phyloP scores from a whole-genome alignment of 495 filamentous ascomycete genomes.

The Daldinia grandis region DNA sequence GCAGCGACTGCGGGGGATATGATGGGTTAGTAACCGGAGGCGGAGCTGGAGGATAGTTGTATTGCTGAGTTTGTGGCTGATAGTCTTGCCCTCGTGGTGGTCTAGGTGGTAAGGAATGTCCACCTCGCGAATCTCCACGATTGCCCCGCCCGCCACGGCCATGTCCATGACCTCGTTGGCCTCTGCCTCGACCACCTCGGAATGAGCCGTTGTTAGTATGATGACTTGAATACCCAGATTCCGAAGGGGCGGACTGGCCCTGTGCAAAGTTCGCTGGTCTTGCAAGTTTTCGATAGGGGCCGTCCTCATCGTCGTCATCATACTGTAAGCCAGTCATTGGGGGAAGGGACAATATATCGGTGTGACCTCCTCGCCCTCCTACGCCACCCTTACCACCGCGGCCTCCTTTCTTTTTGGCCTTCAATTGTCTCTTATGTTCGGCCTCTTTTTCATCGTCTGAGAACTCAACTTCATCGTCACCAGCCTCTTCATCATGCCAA shows the following conservation, averaged over 20 bases:
- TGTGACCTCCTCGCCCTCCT: constrained; percentile 44
- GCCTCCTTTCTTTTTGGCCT: constrained; percentile 66
- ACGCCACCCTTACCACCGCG: constrained; percentile 48
- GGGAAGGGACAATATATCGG: constrained; percentile 50
- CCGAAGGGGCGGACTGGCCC: constrained; percentile 42
- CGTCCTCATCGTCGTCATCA: constrained; percentile 71
- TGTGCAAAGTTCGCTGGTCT: constrained; percentile 66
- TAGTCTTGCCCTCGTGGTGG: constrained; percentile 43
- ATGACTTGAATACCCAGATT: constrained; percentile 43
- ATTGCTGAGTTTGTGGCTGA: constrained; percentile 42
- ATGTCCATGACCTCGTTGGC: constrained; percentile 58
- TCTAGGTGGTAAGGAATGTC: constrained; percentile 46
- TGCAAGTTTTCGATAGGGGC: constrained; percentile 72
- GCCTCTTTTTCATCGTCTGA: constrained; percentile 95
- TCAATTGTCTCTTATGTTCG: constrained; percentile 72
- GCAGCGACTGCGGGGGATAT: constrained; percentile 32
- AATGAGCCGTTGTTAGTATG: constrained; percentile 43
- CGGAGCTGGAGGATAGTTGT: constrained; percentile 29
- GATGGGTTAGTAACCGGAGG: constrained; percentile 20
- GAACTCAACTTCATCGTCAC: constrained; percentile 86
- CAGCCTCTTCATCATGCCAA: constrained; percentile 90
- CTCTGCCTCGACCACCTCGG: constrained; percentile 55
- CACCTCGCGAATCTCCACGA: constrained; percentile 48
- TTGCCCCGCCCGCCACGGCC: constrained; percentile 48
- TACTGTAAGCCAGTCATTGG: constrained; percentile 48